A percentile compares a stretch with the other conserved stretches of the same genome.
Conservation (phyloP, 805 yeast species). For the Komagataella mondaviorum region DNA sequence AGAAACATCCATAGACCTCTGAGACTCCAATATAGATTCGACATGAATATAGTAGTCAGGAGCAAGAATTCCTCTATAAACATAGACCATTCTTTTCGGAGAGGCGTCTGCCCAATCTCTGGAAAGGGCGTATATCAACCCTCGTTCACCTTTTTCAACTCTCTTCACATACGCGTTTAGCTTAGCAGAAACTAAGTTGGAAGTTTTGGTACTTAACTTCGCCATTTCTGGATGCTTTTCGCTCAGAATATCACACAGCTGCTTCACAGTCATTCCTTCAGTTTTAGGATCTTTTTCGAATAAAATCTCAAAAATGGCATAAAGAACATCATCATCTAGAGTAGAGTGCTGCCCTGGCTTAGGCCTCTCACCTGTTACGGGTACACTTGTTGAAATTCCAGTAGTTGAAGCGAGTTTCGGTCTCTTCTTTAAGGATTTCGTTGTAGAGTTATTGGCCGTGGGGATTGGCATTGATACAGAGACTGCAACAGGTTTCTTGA, state of each 20-base stretch:
- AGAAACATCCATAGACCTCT: constrained; percentile 17
- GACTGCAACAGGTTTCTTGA: background rate
- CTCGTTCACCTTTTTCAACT: constrained; percentile 71
- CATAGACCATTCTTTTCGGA: constrained; percentile 82
- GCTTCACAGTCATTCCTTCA: constrained; percentile 83
- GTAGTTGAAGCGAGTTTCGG: constrained; percentile 38
- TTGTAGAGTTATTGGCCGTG: constrained; percentile 4
- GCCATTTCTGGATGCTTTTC: constrained; percentile 80
- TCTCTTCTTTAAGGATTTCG: constrained; percentile 6
- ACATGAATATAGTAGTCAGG: constrained; percentile 68
- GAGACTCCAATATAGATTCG: constrained; percentile 44
- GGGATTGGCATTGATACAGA: constrained; percentile 3
- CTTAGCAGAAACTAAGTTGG: constrained; percentile 72
- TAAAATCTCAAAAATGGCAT: constrained; percentile 60
- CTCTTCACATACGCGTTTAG: constrained; percentile 76
- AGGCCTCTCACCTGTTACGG: constrained; percentile 68
- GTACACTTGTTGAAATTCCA: constrained; percentile 67
- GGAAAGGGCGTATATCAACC: constrained; percentile 58
- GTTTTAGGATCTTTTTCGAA: constrained; percentile 57
- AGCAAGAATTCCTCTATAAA: constrained; percentile 66
- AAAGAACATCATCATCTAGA: constrained; percentile 63
- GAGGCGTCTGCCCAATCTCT: constrained; percentile 89
- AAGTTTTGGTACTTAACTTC: constrained; percentile 64
- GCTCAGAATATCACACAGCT: constrained; percentile 62
- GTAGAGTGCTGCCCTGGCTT: constrained; percentile 54